These are phyloP conservation scores for Zygosaccharomyces gambellarensis DNA, from an alignment of 805 yeast genomes.

Conservation along the genomic window DNA sequence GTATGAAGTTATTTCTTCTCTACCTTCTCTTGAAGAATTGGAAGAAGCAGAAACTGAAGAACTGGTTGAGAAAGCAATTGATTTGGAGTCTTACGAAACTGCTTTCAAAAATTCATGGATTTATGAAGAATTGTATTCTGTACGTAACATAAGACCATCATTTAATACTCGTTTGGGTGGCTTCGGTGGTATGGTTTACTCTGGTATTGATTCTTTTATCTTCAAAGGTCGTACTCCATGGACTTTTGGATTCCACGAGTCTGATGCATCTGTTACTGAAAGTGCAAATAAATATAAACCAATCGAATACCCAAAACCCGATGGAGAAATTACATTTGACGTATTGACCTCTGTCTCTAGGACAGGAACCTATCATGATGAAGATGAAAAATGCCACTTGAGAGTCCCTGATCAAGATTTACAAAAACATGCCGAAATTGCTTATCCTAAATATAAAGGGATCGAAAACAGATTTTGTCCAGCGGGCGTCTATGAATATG, in stretches of 20 bases:
- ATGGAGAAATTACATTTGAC: conserved; percentile 88
- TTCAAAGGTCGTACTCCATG: conserved; percentile 80
- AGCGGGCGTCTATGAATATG: conserved; percentile 95
- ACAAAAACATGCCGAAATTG: conserved; percentile 57
- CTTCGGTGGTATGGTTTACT: conserved; percentile 74
- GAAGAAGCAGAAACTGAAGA: conserved; percentile 40
- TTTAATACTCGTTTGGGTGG: conserved; percentile 73
- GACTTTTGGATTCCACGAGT: conserved; percentile 66
- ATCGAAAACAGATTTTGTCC: conserved; percentile 93
- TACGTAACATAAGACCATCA: conserved; percentile 90
- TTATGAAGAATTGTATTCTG: conserved; percentile 71
- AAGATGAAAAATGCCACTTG: conserved; percentile 87
- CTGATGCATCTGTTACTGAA: conserved; percentile 71
- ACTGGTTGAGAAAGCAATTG: conserved; percentile 40
- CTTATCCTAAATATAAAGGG: conserved; percentile 78
- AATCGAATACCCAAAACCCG: conserved; percentile 92
- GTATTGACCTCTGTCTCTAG: conserved; percentile 90
- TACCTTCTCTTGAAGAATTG: conserved; percentile 39
- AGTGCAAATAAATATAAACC: conserved; percentile 62
- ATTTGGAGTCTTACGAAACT: conserved; percentile 55
- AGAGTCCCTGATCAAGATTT: conserved; percentile 60
- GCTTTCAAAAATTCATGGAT: conserved; percentile 79
- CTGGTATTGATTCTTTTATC: conserved; percentile 78
- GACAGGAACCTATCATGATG: conserved; percentile 95
- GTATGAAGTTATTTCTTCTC: conserved; percentile 47